Evolutionary conservation across 352 stramenopile species (phyloP).

Genomic region (Plasmopara muralis): DNA sequence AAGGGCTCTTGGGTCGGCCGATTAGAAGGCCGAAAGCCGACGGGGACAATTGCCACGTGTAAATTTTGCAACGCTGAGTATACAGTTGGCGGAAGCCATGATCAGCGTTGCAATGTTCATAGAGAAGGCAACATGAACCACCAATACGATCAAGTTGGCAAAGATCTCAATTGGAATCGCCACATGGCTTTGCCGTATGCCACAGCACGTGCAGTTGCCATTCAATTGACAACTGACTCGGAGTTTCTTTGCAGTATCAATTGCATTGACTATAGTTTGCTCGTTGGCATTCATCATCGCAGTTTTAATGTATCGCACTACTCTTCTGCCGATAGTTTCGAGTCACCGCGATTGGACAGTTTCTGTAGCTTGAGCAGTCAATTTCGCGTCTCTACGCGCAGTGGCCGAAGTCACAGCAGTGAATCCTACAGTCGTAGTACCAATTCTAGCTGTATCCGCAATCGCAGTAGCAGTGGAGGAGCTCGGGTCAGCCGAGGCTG

Average conservation of each 20-base stretch:
- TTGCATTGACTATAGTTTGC: conserved; percentile 94
- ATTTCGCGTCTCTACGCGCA: conserved; percentile 17
- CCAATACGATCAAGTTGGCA: conserved; percentile 76
- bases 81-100: conserved; percentile 56
- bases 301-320: conserved; percentile 76
- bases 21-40: conserved; percentile 64
- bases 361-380: conserved; percentile 15
- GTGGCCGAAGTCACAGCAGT: conserved; percentile 20
- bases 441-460: conserved; percentile 25
- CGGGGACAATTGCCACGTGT: conserved; percentile 56
- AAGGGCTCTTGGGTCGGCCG: conserved; percentile 83
- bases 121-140: conserved; percentile 63
- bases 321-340: conserved; percentile 45
- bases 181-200: conserved; percentile 59
- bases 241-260: conserved; percentile 89
- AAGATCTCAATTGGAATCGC: conserved; percentile 81
- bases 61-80: conserved; percentile 73
- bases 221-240: conserved; percentile 82
- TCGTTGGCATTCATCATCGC: conserved; percentile 91
- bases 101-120: conserved; percentile 57
- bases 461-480: conserved; percentile 24
- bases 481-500: conserved; percentile 13
- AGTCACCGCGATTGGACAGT: conserved; percentile 27
- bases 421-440: conserved; percentile 16
- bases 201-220: conserved; percentile 48